phyloP scores from a whole-genome alignment of 768 basidiomycete genomes.

The Candolleomyces aberdarensis region DNA sequence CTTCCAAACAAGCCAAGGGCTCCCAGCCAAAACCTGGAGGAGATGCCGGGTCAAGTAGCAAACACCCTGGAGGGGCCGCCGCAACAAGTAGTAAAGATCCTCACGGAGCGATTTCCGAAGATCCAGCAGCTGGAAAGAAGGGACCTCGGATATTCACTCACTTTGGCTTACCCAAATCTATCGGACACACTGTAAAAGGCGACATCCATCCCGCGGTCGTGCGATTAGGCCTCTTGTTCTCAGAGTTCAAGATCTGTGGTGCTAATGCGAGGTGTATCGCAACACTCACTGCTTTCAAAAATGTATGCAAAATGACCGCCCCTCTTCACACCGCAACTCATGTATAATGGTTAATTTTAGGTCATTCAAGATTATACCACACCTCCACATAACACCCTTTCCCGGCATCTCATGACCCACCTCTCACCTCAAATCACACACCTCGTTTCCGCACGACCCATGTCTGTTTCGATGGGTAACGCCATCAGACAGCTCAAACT shows the following conservation, averaged over 20 bases:
- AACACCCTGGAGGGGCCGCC: constrained; percentile 11
- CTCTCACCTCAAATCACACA: constrained; percentile 92
- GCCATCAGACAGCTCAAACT: constrained; percentile 92
- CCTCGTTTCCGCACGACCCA: constrained; percentile 81
- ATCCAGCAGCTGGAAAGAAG: constrained; percentile 39
- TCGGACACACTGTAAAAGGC: constrained; percentile 58
- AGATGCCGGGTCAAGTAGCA: constrained; percentile 18
- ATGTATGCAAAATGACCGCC: constrained; percentile 46
- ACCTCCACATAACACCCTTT: constrained; percentile 81
- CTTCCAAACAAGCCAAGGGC: constrained; percentile 13
- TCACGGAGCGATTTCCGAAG: constrained; percentile 22
- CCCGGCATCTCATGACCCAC: constrained; percentile 88
- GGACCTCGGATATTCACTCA: constrained; percentile 85
- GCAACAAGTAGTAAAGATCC: constrained; percentile 26
- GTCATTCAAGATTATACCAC: constrained; percentile 90
- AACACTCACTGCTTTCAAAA: constrained; percentile 87
- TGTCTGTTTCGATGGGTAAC: constrained; percentile 94
- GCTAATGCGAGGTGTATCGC: constrained; percentile 96
- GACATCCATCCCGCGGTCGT: constrained; percentile 90
- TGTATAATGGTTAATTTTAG: constrained; percentile 34
- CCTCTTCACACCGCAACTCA: constrained; percentile 7
- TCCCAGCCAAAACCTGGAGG: constrained; percentile 25
- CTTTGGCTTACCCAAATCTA: constrained; percentile 71
- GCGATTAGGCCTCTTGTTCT: constrained; percentile 84
- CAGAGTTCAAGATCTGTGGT: constrained; percentile 89